phyloP scores from a whole-genome alignment of 257 asterid species.

The Galeopsis tetrahit region DNA sequence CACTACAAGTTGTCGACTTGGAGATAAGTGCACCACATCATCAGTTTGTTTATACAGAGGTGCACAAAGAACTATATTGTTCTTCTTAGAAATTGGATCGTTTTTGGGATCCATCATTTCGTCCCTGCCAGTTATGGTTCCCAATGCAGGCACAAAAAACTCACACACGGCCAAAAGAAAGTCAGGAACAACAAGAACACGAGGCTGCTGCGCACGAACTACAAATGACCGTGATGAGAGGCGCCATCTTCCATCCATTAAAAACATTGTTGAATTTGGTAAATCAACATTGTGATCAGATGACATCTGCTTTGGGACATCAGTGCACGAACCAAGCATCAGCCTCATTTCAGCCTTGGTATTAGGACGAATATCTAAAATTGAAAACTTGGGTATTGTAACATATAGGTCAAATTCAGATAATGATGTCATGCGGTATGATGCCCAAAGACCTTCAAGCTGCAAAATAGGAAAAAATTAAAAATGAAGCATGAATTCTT shows the following conservation, averaged over 20 bases:
- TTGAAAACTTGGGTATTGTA: conserved; percentile 85
- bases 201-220: conserved; percentile 95
- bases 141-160: conserved; percentile 95
- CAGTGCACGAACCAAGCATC: conserved; percentile 97
- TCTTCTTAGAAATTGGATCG: conserved; percentile 78
- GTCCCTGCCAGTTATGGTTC: conserved; percentile 93
- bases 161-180: conserved; percentile 92
- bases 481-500: conserved; percentile 28
- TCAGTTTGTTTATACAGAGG: conserved; percentile 72
- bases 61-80: conserved; percentile 66
- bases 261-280: conserved; percentile 90
- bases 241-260: conserved; percentile 99
- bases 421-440: conserved; percentile 95
- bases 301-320: conserved; percentile 67
- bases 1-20: conserved; percentile 76
- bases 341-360: conserved; percentile 96
- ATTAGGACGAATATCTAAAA: conserved; percentile 89
- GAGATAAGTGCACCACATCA: conserved; percentile 77
- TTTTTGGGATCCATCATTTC: conserved; percentile 93
- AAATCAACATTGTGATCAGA: conserved; percentile 55
- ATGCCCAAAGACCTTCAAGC: conserved; percentile 99
- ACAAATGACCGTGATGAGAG: conserved; percentile 87
- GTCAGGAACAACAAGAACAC: conserved; percentile 93
- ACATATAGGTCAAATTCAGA: conserved; percentile 90
- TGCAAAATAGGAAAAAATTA: conserved; percentile 41